Percentiles rank a stretch among this genome's conserved stretches.
These are phyloP conservation scores for Cryptococcus neoformans DNA, from an alignment of 1,284 basidiomycete genomes.

Conservation along the genomic window DNA sequence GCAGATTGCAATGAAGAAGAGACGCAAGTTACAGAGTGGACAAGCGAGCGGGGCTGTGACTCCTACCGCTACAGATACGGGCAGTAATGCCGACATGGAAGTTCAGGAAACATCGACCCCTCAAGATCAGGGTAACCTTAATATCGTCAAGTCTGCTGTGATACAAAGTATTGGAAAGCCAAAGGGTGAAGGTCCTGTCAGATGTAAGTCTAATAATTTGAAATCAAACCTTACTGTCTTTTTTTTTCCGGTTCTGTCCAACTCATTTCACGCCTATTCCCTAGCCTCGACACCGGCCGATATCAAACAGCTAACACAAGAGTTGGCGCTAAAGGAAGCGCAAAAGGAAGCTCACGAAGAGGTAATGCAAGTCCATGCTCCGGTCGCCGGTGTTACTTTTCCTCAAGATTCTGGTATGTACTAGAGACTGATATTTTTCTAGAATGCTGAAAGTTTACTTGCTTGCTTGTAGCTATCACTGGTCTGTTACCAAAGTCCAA, in stretches of 20 bases:
- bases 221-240: not conserved
- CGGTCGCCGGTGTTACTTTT: not conserved
- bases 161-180: not conserved
- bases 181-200: too few relatives aligned
- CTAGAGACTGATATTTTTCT: not conserved
- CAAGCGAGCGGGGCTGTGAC: conserved; percentile 9
- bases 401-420: not conserved
- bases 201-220: not conserved
- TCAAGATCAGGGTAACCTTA: not conserved
- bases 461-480: not conserved
- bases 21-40: not conserved
- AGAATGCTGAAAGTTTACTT: not conserved
- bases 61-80: not conserved
- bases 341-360: conserved; percentile 1
- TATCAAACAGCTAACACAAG: conserved; percentile 6
- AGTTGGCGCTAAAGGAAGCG: conserved; percentile 3
- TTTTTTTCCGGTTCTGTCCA: not conserved
- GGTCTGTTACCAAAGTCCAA: not conserved
- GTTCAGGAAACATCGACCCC: not conserved
- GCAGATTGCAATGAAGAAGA: conserved; percentile 16
- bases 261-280: not conserved
- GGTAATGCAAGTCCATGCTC: not conserved
- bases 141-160: not conserved
- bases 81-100: not conserved
- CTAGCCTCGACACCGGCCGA: conserved; percentile 10